These are phyloP conservation scores for Dalbergia oliveri DNA, from an alignment of 306 rosid species.

Conservation along the genomic window DNA sequence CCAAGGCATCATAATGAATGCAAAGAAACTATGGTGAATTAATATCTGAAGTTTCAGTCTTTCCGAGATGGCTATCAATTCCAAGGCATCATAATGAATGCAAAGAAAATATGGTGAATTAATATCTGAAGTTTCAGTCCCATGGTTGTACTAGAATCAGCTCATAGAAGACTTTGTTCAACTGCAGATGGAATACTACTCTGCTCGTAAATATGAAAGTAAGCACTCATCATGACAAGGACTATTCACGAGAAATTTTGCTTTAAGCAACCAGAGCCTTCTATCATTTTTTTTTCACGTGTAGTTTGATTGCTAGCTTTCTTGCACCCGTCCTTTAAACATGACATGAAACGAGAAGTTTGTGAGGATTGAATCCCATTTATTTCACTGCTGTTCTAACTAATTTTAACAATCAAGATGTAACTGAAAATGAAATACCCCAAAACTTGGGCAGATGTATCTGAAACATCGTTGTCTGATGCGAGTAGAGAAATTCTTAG, in stretches of 20 bases:
- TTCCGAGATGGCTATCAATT: not conserved
- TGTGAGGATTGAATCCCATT: too few relatives aligned
- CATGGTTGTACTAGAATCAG: not conserved
- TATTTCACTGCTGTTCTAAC: too few relatives aligned
- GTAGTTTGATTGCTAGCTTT: too few relatives aligned
- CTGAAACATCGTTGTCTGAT: too few relatives aligned
- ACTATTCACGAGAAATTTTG: not conserved
- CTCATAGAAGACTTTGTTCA: not conserved
- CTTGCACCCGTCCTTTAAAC: too few relatives aligned
- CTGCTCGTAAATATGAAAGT: not conserved
- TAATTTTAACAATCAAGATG: too few relatives aligned
- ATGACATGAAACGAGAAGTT: too few relatives aligned
- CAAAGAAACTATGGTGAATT: not conserved
- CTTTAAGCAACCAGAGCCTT: not conserved
- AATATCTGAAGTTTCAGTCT: not conserved
- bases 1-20: not conserved
- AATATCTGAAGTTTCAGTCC: not conserved
- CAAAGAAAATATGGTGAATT: not conserved
- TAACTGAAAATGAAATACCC: too few relatives aligned
- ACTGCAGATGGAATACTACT: not conserved
- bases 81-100: not conserved
- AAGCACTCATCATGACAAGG: not conserved
- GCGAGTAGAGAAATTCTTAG: too few relatives aligned
- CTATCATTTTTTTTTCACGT: too few relatives aligned
- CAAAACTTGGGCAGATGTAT: too few relatives aligned